Evolutionary conservation across 2,329 filamentous ascomycete species (phyloP).

Genomic region (Tolypocladium tundrense): DNA sequence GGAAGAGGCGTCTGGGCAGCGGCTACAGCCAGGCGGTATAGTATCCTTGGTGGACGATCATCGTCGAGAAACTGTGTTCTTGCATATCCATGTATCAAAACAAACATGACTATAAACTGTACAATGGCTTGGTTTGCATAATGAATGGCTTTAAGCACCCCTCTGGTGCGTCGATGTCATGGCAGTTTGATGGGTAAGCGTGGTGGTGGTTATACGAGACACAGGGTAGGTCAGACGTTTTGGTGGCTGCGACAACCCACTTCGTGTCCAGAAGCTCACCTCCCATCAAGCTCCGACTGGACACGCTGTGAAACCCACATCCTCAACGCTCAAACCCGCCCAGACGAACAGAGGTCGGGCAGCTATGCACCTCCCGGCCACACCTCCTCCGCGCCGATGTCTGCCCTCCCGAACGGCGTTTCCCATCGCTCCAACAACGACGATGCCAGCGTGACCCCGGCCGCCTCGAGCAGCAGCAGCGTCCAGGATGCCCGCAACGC

Average conservation of each 20-base stretch:
- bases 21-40: conserved; percentile 59
- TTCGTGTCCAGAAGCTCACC: background rate
- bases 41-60: background rate
- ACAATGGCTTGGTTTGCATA: too few species aligned
- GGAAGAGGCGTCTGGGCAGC: conserved; percentile 43
- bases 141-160: background rate
- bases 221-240: background rate
- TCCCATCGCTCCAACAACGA: conserved; percentile 21
- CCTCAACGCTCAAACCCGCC: background rate
- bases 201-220: background rate
- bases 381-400: conserved; percentile 33
- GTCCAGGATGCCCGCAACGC: conserved; percentile 65
- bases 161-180: background rate
- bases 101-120: too few species aligned
- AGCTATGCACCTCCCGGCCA: conserved; percentile 32
- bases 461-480: conserved; percentile 11
- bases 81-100: background rate
- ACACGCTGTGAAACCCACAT: background rate
- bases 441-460: conserved; percentile 17
- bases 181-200: background rate
- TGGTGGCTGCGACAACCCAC: background rate
- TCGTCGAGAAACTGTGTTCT: conserved; percentile 2
- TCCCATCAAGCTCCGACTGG: background rate
- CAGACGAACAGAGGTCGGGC: conserved; percentile 5
- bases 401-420: conserved; percentile 34